These are phyloP conservation scores for Tuber borchii DNA, from an alignment of 495 filamentous ascomycete genomes.

Conservation along the genomic window DNA sequence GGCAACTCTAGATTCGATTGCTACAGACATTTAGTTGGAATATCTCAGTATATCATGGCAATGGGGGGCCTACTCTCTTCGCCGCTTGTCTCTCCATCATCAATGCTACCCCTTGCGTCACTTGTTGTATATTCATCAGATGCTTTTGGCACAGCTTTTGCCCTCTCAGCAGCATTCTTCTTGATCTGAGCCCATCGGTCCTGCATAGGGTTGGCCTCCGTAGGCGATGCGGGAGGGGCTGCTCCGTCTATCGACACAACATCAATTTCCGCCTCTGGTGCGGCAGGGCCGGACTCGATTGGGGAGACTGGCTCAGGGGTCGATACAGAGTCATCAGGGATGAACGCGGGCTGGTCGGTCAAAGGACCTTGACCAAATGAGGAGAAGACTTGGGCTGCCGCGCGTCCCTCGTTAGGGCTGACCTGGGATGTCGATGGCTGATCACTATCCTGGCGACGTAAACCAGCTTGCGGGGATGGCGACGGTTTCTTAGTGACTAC, in stretches of 20 bases:
- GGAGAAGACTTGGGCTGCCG: conserved; percentile 66
- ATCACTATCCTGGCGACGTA: neutral
- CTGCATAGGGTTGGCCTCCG: conserved; percentile 46
- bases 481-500: neutral
- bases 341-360: conserved; percentile 75
- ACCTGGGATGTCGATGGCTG: conserved; percentile 29
- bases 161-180: conserved; percentile 82
- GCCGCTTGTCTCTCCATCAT: conserved; percentile 81
- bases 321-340: conserved; percentile 58
- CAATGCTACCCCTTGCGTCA: conserved; percentile 47
- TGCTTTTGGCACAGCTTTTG: conserved; percentile 42
- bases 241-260: conserved; percentile 18
- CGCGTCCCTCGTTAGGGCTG: conserved; percentile 55
- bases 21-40: conserved; percentile 45
- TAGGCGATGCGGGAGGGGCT: conserved; percentile 45
- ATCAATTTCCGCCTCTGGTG: conserved; percentile 27
- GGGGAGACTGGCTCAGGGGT: conserved; percentile 30
- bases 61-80: conserved; percentile 76
- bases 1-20: conserved; percentile 91
- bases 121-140: conserved; percentile 31
- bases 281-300: conserved; percentile 10
- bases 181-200: conserved; percentile 93
- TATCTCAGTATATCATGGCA: neutral
- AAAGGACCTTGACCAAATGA: conserved; percentile 88
- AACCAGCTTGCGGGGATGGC: neutral